Base-by-base conservation (phyloP, 768 basidiomycete genomes). In the Panaeolus papilionaceus region DNA sequence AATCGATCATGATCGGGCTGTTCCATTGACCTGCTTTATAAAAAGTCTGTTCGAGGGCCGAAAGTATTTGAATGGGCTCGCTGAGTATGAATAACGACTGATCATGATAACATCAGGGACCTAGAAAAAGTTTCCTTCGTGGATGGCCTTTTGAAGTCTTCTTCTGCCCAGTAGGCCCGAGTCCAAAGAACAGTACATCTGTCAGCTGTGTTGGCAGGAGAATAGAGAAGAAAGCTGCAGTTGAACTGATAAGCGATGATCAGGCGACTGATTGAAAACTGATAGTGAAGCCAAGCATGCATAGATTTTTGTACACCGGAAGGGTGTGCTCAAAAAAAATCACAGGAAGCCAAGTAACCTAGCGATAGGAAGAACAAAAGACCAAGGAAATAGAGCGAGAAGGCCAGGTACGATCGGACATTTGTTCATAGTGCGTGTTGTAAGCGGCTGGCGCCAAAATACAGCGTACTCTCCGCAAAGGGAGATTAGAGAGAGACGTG, bases 1-100 rank as follows among this genome's bases (percentile, higher is more conserved):
- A 18, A 37, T 58, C 54, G 54, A 58, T 58, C 54, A 58, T 58
- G 54, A 58, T 58, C 54, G 54, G 54, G 23, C 23, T 26, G 28
- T 37, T 33, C 10, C 54, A 18, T 28, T 28, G 33, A 33, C 33
- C 33, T 33, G 33, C 33, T 33, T 33, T 33, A 33, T 33, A 33
- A 33, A 33, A 58, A 58, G 26, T 12, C 26, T 33, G 54, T 58
- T 33, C 37, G 54, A 58, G 11, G 54, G 10, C 20, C 4, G 11
- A 33, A 4, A 10, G 28, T 18, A 58, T 37, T n/a, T 37, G 54
- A 58, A 58, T 37, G 28, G 23, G 54, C 11, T 58, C 28, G 54
- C 54, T 33, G 54, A 18, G 28, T 58, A 11, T n/a, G 14, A 33
- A 58, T 26, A 40, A 40, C 33, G 33, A 5, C 33, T 33, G 33